Evolutionary conservation across 371 early-diverging fungal genomes (phyloP), one percentile per base, ranked within the genome.

Genomic region (Syncephalastrum contaminatum): DNA sequence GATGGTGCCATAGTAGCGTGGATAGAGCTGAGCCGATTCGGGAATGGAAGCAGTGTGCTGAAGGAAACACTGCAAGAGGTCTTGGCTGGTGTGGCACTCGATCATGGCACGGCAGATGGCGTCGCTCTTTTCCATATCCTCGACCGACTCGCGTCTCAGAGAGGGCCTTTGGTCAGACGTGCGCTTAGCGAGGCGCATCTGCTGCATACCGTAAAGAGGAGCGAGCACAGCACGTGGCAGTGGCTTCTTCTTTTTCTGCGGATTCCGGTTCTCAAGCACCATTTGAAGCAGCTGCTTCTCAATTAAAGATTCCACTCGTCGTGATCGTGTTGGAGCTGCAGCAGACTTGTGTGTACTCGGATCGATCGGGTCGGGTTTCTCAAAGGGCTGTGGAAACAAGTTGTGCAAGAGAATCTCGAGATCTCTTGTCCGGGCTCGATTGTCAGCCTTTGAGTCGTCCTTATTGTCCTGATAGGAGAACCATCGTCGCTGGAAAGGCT

Each of bases 1-100:
- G 1, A 73, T 22, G 10, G 18, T 43, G 6, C 66, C 50, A 46
- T 79, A 79, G 40, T 73, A 76, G 1, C 7, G 20, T 13, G 77
- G 74, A 27, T 64, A 66, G 15, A 7, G 46, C 45, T 20, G 48
- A 15, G 36, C 36, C 36, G 36, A 30, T 10, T 30, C 36, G 36
- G 36, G 36, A 10, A 30, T 51, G 30, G 21, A 30, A 1, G 45
- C 19, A 43, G 39, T 22, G 45, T 54, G 4, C 5, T 53, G 45
- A 12, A 66, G 16, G 12, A 69, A 45, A 6, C 54, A 62, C 21
- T 48, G 24, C 4, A 53, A 24, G 12, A 64, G 47, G 13, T 55
- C 49, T 14, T 43, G 52, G 27, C 56, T 58, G 8, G 60, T 41
- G 39, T 42, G 46, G 30, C 61, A 52, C 46, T 47, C 58, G 15